phyloP scores from a whole-genome alignment of 2,329 filamentous ascomycete genomes.

The Ceratocystis huliohia region DNA sequence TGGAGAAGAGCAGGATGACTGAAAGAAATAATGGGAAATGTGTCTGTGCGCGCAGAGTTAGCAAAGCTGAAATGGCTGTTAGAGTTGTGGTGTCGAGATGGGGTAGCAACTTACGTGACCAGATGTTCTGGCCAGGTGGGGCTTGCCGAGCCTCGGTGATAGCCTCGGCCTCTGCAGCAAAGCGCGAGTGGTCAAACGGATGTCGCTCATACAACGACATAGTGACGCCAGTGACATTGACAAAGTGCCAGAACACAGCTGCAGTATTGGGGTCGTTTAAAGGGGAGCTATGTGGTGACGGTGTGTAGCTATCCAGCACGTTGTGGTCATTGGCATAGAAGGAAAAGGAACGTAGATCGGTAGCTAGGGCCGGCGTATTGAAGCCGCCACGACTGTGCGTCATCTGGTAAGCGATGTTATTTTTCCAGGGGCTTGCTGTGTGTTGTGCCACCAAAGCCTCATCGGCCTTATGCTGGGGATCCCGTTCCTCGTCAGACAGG shows the following conservation, averaged over 20 bases:
- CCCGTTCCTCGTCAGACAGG: slow-evolving; percentile 49
- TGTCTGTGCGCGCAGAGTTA: slow-evolving; percentile 38
- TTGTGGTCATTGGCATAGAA: slow-evolving; percentile 34
- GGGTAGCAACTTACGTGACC: slow-evolving; percentile 40
- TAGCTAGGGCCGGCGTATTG: slow-evolving; percentile 29
- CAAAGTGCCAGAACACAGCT: slow-evolving; percentile 79
- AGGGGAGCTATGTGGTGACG: slow-evolving; percentile 54
- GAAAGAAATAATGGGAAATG: slow-evolving; percentile 69
- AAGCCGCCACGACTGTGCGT: slow-evolving; percentile 26
- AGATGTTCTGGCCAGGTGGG: slow-evolving; percentile 50
- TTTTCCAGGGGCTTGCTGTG: neutral
- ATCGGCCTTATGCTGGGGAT: slow-evolving; percentile 29
- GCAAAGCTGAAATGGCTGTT: neutral
- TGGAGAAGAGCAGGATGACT: slow-evolving; percentile 79
- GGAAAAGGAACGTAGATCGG: slow-evolving; percentile 38
- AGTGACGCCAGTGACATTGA: slow-evolving; percentile 73
- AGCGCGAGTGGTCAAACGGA: slow-evolving; percentile 55
- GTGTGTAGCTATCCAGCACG: slow-evolving; percentile 52
- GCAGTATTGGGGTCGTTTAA: slow-evolving; percentile 69
- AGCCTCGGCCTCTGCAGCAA: slow-evolving; percentile 43
- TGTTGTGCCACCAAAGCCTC: slow-evolving; percentile 28
- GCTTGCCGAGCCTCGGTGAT: slow-evolving; percentile 28
- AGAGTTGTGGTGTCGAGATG: neutral
- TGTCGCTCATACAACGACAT: slow-evolving; percentile 82
- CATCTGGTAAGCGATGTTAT: slow-evolving; percentile 10